Evolutionary conservation across 2,329 filamentous ascomycete species (phyloP).

Genomic region (Colletotrichum sp.): DNA sequence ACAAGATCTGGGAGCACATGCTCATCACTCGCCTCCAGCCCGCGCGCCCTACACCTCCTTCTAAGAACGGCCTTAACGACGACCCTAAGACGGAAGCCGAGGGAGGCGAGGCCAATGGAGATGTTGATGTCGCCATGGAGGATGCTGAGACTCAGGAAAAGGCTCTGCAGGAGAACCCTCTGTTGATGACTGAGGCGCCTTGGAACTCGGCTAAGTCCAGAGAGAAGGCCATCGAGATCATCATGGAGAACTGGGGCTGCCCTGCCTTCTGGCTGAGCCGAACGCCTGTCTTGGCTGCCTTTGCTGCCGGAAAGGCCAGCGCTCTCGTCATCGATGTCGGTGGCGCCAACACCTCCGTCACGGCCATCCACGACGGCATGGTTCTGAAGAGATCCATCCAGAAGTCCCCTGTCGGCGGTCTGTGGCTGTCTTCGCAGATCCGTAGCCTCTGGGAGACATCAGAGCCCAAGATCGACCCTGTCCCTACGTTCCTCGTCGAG

Average conservation of each 20-base stretch:
- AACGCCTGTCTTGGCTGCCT: constrained; percentile 88
- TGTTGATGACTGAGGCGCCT: constrained; percentile 91
- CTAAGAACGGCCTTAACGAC: constrained; percentile 82
- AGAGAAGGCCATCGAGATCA: constrained; percentile 94
- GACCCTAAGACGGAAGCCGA: constrained; percentile 60
- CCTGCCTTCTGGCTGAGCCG: constrained; percentile 94
- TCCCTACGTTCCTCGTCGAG: constrained; percentile 86
- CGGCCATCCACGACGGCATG: constrained; percentile 92
- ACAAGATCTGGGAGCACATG: constrained; percentile 90
- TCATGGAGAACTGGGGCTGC: constrained; percentile 95
- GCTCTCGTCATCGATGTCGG: constrained; percentile 93
- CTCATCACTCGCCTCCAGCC: constrained; percentile 89
- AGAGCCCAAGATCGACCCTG: constrained; percentile 73
- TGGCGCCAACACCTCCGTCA: constrained; percentile 86
- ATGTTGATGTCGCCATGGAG: constrained; percentile 67
- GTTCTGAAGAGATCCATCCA: constrained; percentile 90
- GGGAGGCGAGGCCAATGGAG: constrained; percentile 66
- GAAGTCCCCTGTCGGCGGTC: constrained; percentile 83
- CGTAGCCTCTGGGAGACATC: constrained; percentile 77
- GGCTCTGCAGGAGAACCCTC: constrained; percentile 84
- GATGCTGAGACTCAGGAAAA: constrained; percentile 67
- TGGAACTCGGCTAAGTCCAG: constrained; percentile 90
- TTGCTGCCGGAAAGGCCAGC: constrained; percentile 90
- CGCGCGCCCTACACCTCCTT: constrained; percentile 70
- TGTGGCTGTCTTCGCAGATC: constrained; percentile 90